phyloP scores from a whole-genome alignment of 345 rosid species.

The Eucalyptus marginata region DNA sequence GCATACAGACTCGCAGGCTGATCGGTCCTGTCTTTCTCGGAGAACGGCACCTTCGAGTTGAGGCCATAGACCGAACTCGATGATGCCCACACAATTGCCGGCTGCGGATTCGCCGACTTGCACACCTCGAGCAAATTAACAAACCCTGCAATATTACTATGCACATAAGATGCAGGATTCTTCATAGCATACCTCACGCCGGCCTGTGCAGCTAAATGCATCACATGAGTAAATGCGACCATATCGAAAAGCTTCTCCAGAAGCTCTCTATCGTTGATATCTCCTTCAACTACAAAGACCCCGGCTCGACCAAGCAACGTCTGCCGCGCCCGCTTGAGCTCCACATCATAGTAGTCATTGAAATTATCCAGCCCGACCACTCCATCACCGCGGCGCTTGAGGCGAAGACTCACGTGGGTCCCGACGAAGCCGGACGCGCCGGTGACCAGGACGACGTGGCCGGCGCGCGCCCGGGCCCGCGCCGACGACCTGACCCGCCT shows the following conservation, averaged over 20 bases:
- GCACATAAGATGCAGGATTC: constrained; percentile 51
- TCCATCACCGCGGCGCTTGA: constrained; percentile 62
- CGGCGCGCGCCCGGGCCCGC: constrained; percentile 14
- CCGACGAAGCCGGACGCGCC: constrained; percentile 88
- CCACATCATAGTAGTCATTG: constrained; percentile 46
- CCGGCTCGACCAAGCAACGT: constrained; percentile 32
- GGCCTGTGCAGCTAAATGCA: constrained; percentile 65
- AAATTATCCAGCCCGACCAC: constrained; percentile 70
- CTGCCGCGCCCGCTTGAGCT: constrained; percentile 50
- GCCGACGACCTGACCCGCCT: constrained; percentile 42
- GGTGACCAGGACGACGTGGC: constrained; percentile 53
- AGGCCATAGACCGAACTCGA: constrained; percentile 64
- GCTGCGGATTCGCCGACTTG: constrained; percentile 48
- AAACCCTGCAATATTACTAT: constrained; percentile 56
- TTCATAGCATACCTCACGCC: constrained; percentile 64
- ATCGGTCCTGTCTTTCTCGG: constrained; percentile 52
- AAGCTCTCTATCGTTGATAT: constrained; percentile 37
- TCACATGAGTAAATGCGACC: constrained; percentile 43
- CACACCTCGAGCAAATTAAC: constrained; percentile 47
- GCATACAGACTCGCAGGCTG: constrained; percentile 59
- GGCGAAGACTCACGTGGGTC: constrained; percentile 40
- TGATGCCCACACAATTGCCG: constrained; percentile 63
- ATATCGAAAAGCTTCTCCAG: constrained; percentile 40
- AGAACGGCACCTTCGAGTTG: constrained; percentile 56
- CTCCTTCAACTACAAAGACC: constrained; percentile 51